Evolutionary conservation across 176 grass and related monocot species (phyloP).

Genomic region (Panicum miliaceum): DNA sequence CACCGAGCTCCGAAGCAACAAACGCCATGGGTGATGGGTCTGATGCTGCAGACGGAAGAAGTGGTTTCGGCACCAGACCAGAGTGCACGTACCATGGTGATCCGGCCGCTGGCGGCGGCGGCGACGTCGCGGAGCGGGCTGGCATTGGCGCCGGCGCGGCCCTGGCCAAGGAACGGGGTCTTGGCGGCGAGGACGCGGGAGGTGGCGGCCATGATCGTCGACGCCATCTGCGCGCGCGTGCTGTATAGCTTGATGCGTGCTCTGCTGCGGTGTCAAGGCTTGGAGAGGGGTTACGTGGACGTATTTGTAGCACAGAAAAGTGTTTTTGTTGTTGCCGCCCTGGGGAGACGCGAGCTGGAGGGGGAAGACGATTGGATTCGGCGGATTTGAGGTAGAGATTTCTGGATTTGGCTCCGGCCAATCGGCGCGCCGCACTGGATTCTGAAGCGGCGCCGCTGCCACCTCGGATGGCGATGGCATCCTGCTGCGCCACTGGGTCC

Average conservation of each 20-base stretch:
- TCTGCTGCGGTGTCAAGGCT: background rate
- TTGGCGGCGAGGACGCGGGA: conserved; percentile 49
- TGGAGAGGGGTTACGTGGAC: conserved; percentile 37
- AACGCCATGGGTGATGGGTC: too few relatives aligned
- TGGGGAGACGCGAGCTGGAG: background rate
- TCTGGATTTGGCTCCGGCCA: conserved; percentile 71
- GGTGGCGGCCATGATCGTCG: conserved; percentile 69
- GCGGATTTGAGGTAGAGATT: conserved; percentile 65
- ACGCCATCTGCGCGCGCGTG: conserved; percentile 40
- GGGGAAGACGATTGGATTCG: conserved; percentile 42
- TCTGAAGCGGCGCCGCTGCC: conserved; percentile 43
- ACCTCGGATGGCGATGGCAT: conserved; percentile 36
- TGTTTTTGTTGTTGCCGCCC: conserved; percentile 24
- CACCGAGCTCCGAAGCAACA: background rate
- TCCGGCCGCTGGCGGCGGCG: conserved; percentile 57
- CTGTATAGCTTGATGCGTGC: background rate
- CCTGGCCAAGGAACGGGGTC: conserved; percentile 74
- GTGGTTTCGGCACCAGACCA: background rate
- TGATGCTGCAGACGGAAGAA: too few relatives aligned
- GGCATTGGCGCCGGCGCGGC: conserved; percentile 52
- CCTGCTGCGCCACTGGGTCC: background rate
- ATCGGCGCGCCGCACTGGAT: conserved; percentile 56
- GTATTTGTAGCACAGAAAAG: conserved; percentile 56
- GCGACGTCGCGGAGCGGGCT: conserved; percentile 55
- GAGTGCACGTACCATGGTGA: conserved; percentile 73